These are phyloP conservation scores for Gracilariopsis chorda DNA, from an alignment of 23 red algal genomes.

Conservation along the genomic window DNA sequence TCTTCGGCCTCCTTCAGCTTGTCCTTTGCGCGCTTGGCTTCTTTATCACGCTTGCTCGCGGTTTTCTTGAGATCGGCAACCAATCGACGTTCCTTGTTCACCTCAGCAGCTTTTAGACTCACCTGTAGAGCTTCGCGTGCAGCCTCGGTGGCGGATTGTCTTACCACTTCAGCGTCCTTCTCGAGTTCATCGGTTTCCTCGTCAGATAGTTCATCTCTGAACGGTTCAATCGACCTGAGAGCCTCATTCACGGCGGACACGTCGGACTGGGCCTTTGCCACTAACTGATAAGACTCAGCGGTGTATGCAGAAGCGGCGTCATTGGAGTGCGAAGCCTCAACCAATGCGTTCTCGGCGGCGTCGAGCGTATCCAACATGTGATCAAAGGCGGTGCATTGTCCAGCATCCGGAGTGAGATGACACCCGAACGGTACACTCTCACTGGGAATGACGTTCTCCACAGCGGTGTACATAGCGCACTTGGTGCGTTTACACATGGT, in stretches of 20 bases:
- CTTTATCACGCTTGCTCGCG: neutral
- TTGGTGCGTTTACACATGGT: neutral
- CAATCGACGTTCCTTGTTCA: neutral
- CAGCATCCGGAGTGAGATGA: slow-evolving; percentile 8
- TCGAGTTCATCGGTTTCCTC: neutral
- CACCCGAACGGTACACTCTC: slow-evolving; percentile 8
- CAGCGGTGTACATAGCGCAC: slow-evolving; percentile 4
- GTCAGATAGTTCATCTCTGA: neutral
- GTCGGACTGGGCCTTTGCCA: neutral
- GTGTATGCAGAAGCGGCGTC: neutral
- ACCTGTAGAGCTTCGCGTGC: neutral
- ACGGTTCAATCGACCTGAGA: neutral
- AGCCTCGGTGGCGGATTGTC: neutral
- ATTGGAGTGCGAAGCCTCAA: neutral
- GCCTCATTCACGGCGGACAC: neutral
- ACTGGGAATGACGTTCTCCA: slow-evolving; percentile 20
- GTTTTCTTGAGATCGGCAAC: neutral
- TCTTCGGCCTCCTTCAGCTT: neutral
- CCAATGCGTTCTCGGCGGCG: slow-evolving; percentile 12
- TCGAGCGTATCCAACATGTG: slow-evolving; percentile 10
- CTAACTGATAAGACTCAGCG: neutral
- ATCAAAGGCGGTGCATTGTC: slow-evolving; percentile 18
- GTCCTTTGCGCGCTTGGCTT: neutral
- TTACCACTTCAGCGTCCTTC: neutral
- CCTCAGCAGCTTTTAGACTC: neutral